phyloP scores from a whole-genome alignment of 140 eudicot species.

The Artemisia princeps region DNA sequence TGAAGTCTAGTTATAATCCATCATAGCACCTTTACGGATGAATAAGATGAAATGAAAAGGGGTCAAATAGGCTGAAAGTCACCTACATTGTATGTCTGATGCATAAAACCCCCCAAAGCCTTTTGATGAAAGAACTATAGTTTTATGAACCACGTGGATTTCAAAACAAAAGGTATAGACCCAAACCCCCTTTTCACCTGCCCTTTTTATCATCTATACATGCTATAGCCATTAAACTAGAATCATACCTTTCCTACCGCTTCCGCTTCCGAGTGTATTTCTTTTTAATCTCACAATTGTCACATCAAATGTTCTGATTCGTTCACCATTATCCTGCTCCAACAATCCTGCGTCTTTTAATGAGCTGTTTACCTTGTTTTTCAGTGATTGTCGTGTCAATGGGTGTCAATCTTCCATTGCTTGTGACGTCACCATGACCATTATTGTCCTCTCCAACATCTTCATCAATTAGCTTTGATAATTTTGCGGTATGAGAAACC shows the following conservation, averaged over 20 bases:
- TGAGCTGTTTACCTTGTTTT: no score
- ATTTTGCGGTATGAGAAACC: conserved; percentile 9
- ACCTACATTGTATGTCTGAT: no score
- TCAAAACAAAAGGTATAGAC: no score
- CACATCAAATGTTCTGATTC: background rate
- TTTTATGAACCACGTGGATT: no score
- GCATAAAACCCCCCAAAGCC: no score
- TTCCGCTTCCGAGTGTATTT: conserved; percentile 19
- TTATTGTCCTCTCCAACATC: conserved; percentile 7
- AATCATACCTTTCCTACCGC: conserved; percentile 16
- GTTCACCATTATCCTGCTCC: conserved; percentile 3
- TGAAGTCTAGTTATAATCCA: no score
- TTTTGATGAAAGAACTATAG: no score
- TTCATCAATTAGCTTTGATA: conserved; percentile 11
- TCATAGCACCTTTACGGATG: no score
- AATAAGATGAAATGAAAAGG: background rate
- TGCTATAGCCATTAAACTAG: background rate
- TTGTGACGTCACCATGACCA: background rate
- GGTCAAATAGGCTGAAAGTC: no score
- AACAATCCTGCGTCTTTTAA: background rate
- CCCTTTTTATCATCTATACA: background rate
- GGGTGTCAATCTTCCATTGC: no score
- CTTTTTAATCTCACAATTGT: conserved; percentile 9
- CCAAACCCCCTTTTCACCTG: no score
- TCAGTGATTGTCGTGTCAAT: no score